Evolutionary conservation across 1,284 basidiomycete genomes (phyloP).

Genomic region (Porogramme epimiltina): DNA sequence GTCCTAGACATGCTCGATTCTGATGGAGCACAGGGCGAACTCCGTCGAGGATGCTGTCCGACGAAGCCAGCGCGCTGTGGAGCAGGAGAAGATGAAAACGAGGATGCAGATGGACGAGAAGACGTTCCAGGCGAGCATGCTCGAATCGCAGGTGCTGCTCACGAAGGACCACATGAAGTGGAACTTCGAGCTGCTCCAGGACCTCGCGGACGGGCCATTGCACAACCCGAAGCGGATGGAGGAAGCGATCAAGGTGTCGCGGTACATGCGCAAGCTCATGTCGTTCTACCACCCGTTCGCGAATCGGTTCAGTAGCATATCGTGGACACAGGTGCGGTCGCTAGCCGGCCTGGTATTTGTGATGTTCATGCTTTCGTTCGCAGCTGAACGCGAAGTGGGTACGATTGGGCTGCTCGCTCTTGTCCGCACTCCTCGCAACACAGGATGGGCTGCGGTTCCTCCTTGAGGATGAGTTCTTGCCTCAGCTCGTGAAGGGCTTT

Average conservation of each 20-base stretch:
- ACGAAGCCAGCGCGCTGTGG: slow-evolving; percentile 88
- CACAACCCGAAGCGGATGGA: slow-evolving; percentile 93
- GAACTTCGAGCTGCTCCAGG: slow-evolving; percentile 89
- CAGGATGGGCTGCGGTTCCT: slow-evolving; percentile 86
- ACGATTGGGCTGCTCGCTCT: slow-evolving; percentile 78
- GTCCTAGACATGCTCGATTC: too few relatives aligned
- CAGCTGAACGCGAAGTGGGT: slow-evolving; percentile 84
- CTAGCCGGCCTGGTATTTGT: background rate
- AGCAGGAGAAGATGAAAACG: slow-evolving; percentile 86
- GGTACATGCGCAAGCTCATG: slow-evolving; percentile 87
- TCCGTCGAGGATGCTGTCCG: slow-evolving; percentile 86
- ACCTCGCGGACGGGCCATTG: slow-evolving; percentile 91
- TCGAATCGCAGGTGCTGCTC: slow-evolving; percentile 87
- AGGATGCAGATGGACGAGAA: slow-evolving; percentile 94
- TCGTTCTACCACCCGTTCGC: slow-evolving; percentile 92
- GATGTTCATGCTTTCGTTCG: background rate
- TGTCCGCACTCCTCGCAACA: slow-evolving; percentile 84
- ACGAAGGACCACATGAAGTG: slow-evolving; percentile 92
- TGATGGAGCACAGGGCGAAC: slow-evolving; percentile 62
- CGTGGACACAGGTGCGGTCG: slow-evolving; percentile 64
- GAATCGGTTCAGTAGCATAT: slow-evolving; percentile 84
- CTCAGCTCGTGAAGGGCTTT: slow-evolving; percentile 87
- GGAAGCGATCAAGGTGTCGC: slow-evolving; percentile 89
- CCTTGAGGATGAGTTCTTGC: slow-evolving; percentile 84
- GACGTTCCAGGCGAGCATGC: slow-evolving; percentile 79